A percentile compares a stretch with the other conserved stretches of the same genome.
phyloP scores from a whole-genome alignment of 2,329 filamentous ascomycete genomes.

The Pseudonectria buxi region DNA sequence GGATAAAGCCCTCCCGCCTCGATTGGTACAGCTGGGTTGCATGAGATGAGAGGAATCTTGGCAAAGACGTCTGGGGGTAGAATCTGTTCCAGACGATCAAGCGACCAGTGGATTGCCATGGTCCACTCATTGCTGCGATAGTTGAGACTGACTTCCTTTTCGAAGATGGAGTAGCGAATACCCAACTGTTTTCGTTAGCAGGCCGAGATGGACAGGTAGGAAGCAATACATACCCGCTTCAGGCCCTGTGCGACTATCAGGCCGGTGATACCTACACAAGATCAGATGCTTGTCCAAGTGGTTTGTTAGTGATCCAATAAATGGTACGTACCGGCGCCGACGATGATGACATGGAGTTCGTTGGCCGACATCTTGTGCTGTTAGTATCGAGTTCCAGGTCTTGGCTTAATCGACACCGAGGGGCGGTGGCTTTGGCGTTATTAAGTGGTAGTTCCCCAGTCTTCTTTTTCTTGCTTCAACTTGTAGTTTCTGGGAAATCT shows the following conservation, averaged over 20 bases:
- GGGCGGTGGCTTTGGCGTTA: not conserved
- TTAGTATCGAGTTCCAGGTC: not conserved
- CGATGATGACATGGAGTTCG: conserved; percentile 13
- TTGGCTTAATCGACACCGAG: not conserved
- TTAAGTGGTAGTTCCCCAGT: not conserved
- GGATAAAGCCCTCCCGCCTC: conserved; percentile 15
- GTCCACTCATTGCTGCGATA: conserved; percentile 20
- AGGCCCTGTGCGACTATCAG: conserved; percentile 13
- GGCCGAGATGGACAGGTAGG: not conserved
- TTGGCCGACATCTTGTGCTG: conserved; percentile 8
- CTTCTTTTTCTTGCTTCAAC: too few species aligned
- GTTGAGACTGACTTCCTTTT: conserved; percentile 13
- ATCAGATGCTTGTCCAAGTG: not conserved
- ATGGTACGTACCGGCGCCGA: conserved; percentile 10
- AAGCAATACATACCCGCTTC: conserved; percentile 6
- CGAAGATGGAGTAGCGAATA: conserved; percentile 13
- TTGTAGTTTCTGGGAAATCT: not conserved
- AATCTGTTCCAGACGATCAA: conserved; percentile 10
- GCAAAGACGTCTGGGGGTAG: conserved; percentile 10
- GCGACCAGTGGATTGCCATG: conserved; percentile 18
- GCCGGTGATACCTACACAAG: conserved; percentile 10
- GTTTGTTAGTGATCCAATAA: not conserved
- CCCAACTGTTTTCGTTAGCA: conserved; percentile 1
- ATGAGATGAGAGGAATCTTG: conserved; percentile 13
- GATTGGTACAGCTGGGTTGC: conserved; percentile 14